Conservation (phyloP, 1,139 yeast species). For the Geotrichum aggregatum region DNA sequence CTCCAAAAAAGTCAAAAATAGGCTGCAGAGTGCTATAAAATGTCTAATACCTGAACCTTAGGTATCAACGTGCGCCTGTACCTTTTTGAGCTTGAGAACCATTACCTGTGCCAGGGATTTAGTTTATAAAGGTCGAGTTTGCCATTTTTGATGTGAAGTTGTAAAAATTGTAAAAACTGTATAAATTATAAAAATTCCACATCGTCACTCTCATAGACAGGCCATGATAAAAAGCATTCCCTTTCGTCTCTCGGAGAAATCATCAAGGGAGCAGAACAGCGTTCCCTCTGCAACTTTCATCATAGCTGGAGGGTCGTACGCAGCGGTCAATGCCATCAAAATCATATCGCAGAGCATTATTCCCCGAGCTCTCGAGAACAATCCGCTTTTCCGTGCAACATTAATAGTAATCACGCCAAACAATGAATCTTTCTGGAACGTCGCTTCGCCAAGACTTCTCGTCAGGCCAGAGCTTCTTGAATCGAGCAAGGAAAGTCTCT, state of each 20-base stretch:
- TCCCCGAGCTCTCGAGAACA: conserved; percentile 6
- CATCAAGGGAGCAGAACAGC: too few relatives aligned
- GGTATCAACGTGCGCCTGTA: too few relatives aligned
- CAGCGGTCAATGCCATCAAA: conserved; percentile 16
- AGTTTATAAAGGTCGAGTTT: too few relatives aligned
- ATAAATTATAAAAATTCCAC: neutral
- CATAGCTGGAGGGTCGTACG: conserved; percentile 22
- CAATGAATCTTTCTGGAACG: conserved; percentile 20
- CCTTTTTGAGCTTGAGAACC: too few relatives aligned
- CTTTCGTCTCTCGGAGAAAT: too few relatives aligned
- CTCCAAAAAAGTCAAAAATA: too few relatives aligned
- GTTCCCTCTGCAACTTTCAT: conserved; percentile 4
- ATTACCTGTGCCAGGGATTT: too few relatives aligned
- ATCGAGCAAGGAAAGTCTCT: conserved; percentile 5
- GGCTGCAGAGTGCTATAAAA: too few relatives aligned
- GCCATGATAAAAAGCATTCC: too few relatives aligned
- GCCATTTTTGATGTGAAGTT: too few relatives aligned
- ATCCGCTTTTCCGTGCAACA: conserved; percentile 1
- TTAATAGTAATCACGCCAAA: conserved; percentile 20
- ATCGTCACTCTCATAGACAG: neutral
- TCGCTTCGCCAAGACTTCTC: conserved; percentile 19
- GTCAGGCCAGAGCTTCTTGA: conserved; percentile 7
- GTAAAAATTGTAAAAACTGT: too few relatives aligned
- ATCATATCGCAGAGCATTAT: conserved; percentile 10
- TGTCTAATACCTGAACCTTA: too few relatives aligned